These are phyloP conservation scores for Retiboletus fuscus DNA, from an alignment of 1,284 basidiomycete species.

Conservation along the genomic window DNA sequence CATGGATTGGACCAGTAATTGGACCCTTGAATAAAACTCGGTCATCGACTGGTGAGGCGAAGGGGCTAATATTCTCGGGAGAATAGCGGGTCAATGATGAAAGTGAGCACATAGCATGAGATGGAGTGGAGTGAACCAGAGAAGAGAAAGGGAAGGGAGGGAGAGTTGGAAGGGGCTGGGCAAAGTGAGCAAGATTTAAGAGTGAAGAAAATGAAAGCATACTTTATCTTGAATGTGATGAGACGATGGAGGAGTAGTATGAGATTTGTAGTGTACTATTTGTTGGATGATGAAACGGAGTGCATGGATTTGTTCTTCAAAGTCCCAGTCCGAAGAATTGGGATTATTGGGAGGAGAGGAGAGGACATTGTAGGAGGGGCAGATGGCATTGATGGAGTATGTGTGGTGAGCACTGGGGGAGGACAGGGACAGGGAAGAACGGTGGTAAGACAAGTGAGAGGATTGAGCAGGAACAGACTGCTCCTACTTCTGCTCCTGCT, in stretches of 20 bases:
- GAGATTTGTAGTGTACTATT: slow-evolving; percentile 44
- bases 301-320: slow-evolving; percentile 9
- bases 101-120: slow-evolving; percentile 44
- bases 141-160: slow-evolving; percentile 47
- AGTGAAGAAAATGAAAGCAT: not conserved
- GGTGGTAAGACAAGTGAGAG: slow-evolving; percentile 21
- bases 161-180: too few species aligned
- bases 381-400: slow-evolving; percentile 26
- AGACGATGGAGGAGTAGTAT: not conserved
- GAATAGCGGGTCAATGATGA: slow-evolving; percentile 47
- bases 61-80: slow-evolving; percentile 37
- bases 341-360: slow-evolving; percentile 27
- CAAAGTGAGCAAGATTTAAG: not conserved
- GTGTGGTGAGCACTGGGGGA: slow-evolving; percentile 43
- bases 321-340: slow-evolving; percentile 19
- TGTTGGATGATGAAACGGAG: slow-evolving; percentile 50
- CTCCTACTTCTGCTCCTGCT: slow-evolving; percentile 35
- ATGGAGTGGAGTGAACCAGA: slow-evolving; percentile 32
- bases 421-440: slow-evolving; percentile 26
- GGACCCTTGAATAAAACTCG: not conserved
- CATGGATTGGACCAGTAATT: not conserved
- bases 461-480: not conserved
- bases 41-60: slow-evolving; percentile 5
- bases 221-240: slow-evolving; percentile 40
- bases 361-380: slow-evolving; percentile 47